phyloP scores from a whole-genome alignment of 805 yeast species.

The Komagataella ulmi region DNA sequence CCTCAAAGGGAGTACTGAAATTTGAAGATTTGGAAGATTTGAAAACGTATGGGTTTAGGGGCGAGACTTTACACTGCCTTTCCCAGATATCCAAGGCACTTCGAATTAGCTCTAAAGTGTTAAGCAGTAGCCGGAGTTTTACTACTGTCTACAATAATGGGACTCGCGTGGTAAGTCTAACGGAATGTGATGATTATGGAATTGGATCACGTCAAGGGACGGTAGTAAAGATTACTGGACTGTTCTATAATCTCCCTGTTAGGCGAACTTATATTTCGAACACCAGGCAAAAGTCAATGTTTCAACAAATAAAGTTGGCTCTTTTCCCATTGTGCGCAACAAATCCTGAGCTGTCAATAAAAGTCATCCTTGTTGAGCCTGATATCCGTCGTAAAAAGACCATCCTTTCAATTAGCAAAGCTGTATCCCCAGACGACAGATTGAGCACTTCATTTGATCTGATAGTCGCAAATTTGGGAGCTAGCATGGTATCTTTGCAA shows the following conservation, averaged over 20 bases:
- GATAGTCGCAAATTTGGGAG: background rate
- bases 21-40: slow-evolving; percentile 23
- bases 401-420: slow-evolving; percentile 19
- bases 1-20: background rate
- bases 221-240: slow-evolving; percentile 17
- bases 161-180: slow-evolving; percentile 1
- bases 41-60: slow-evolving; percentile 54
- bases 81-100: slow-evolving; percentile 28
- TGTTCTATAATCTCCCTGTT: slow-evolving; percentile 24
- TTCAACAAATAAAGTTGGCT: background rate
- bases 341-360: slow-evolving; percentile 3
- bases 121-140: slow-evolving; percentile 16
- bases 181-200: background rate
- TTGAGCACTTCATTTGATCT: slow-evolving; percentile 10
- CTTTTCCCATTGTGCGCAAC: background rate
- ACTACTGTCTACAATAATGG: slow-evolving; percentile 8
- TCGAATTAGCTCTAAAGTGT: slow-evolving; percentile 31
- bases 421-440: slow-evolving; percentile 7
- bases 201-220: slow-evolving; percentile 22
- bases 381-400: slow-evolving; percentile 2
- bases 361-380: slow-evolving; percentile 2
- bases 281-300: background rate
- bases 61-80: slow-evolving; percentile 53
- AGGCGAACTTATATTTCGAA: background rate
- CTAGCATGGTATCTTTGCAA: slow-evolving; percentile 11